Conservation (phyloP, 192 early-diverging fungal genomes). For the Neocallimastix lanati region DNA sequence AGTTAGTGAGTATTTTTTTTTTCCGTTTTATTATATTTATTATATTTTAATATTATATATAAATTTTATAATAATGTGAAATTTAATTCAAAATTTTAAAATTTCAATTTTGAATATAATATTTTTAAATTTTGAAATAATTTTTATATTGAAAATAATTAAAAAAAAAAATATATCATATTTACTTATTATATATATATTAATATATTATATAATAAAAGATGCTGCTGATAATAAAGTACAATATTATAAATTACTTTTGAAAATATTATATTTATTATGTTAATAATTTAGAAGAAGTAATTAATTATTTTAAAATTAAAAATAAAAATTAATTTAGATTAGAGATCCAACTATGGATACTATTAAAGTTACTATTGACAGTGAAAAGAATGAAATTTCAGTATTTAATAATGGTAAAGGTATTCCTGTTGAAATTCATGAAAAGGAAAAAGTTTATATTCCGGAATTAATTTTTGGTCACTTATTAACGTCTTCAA, state of each 20-base stretch:
- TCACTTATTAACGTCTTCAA: conserved; percentile 86
- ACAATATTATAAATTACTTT: neutral
- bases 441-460: conserved; percentile 70
- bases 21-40: neutral
- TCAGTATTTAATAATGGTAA: conserved; percentile 86
- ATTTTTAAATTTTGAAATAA: no score
- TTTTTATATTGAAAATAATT: no score
- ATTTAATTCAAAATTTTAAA: no score
- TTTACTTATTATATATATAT: no score
- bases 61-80: no score
- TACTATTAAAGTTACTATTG: conserved; percentile 71
- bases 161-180: no score
- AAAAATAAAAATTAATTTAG: no score
- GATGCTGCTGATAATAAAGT: neutral
- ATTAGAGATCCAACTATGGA: conserved; percentile 75
- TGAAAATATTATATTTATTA: no score
- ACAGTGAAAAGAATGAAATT: conserved; percentile 53
- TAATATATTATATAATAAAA: neutral
- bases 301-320: no score
- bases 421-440: conserved; percentile 89
- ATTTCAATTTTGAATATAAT: no score
- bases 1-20: conserved; percentile 48
- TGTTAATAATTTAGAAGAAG: no score
- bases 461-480: conserved; percentile 97
- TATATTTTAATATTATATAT: no score